phyloP scores from a whole-genome alignment of 169 alveolate genomes.

The Ichthyophthirius multifiliis region DNA sequence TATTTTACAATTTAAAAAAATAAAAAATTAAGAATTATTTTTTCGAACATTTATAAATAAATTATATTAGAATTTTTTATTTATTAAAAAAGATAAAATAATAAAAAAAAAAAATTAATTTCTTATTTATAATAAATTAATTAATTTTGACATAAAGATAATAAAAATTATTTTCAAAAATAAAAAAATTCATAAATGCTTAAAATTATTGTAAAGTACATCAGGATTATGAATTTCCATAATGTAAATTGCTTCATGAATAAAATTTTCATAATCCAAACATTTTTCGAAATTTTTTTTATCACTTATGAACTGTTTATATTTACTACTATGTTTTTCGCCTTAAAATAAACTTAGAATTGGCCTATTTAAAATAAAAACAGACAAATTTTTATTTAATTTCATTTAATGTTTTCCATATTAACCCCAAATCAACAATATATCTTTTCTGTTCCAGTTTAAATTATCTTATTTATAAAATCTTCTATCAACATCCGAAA shows the following conservation, averaged over 20 bases:
- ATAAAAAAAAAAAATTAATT: too few species aligned
- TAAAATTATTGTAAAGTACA: too few species aligned
- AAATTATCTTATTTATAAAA: conserved; percentile 29
- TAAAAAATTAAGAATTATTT: too few species aligned
- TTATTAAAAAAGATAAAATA: too few species aligned
- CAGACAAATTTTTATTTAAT: not conserved
- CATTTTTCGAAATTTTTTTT: not conserved
- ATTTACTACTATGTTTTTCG: conserved; percentile 3
- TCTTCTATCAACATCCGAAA: conserved; percentile 41
- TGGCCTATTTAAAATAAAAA: conserved; percentile 39
- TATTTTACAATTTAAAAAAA: too few species aligned
- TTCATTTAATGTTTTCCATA: conserved; percentile 33
- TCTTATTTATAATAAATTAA: too few species aligned
- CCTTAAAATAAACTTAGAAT: conserved; percentile 36
- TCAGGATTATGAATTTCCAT: too few species aligned
- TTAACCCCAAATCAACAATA: conserved; percentile 24
- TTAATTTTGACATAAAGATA: too few species aligned
- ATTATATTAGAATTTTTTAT: too few species aligned
- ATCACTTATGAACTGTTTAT: conserved; percentile 7
- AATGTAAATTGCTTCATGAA: not conserved
- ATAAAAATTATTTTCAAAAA: too few species aligned
- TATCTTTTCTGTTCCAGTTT: conserved; percentile 11
- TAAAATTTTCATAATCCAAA: not conserved
- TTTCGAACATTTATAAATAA: too few species aligned
- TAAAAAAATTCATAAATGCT: too few species aligned